Percentiles rank a stretch among this genome's conserved stretches.
These are phyloP conservation scores for Chalciporus piperatus DNA, from an alignment of 768 basidiomycete genomes.

Conservation along the genomic window DNA sequence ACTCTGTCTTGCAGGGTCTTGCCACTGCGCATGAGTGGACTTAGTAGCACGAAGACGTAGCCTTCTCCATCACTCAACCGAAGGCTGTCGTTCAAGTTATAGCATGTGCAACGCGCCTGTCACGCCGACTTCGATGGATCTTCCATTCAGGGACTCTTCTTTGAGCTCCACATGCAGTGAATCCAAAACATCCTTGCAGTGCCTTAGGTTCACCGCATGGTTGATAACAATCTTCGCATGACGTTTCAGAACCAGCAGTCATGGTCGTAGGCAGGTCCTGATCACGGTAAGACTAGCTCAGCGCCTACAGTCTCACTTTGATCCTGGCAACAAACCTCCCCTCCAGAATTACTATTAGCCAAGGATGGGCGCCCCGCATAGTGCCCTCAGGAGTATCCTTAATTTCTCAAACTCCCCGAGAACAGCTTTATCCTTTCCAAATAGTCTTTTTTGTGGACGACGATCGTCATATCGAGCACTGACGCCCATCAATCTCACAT, in stretches of 20 bases:
- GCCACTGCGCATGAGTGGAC: too few species aligned
- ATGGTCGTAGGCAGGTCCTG: background rate
- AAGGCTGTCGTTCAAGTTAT: too few species aligned
- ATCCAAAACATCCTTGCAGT: too few species aligned
- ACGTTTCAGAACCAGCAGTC: background rate
- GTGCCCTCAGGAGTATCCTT: too few species aligned
- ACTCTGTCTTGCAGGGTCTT: too few species aligned
- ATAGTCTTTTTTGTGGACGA: background rate
- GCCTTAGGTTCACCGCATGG: background rate
- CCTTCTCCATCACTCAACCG: too few species aligned
- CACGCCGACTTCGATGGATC: background rate
- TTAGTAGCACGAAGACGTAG: too few species aligned
- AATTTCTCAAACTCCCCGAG: background rate
- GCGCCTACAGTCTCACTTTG: background rate
- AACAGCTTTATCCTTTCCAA: background rate
- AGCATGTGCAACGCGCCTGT: too few species aligned
- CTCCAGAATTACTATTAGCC: too few species aligned
- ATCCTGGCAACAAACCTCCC: too few species aligned
- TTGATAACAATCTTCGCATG: background rate
- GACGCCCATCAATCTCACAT: conserved; percentile 8
- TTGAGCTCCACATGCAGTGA: background rate
- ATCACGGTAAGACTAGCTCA: background rate
- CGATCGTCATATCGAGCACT: background rate
- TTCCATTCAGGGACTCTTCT: background rate
- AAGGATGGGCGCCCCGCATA: too few species aligned